Base-by-base conservation (phyloP, 1,139 yeast genomes). In the Nakaseomyces delphensis region DNA sequence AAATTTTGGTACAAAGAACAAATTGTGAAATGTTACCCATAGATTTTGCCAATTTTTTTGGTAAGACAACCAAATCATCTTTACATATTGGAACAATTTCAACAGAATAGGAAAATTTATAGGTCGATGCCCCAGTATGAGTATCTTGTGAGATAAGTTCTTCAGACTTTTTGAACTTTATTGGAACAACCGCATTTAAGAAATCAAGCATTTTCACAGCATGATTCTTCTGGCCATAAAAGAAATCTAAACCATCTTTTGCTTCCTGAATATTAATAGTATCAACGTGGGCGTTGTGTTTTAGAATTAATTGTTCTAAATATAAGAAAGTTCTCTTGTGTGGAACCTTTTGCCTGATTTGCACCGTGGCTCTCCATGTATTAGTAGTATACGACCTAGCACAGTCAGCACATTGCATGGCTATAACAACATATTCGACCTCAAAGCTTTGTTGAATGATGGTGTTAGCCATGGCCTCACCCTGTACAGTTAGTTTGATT, bases 391-490 rank as follows among this genome's bases (percentile, higher is more conserved):
- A 91, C 1, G 95, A 82, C 64, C 86, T 86, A 42, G 97, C 97
- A 78, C 99, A 91, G 69, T 91, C 99, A 2, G 97, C 81, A 72
- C 99, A 91, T 69, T 91, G 99, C 81, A 87, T 86, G 28, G 97
- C 96, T 50, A 86, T 73, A 41, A 91, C 98, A 16, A 85, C 81
- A 57, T 83, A 91, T 58, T 91, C 97, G 14, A 91, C 96, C 64
- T 87, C 97, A 62, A 91, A 89, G 27, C 87, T 78, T 65, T 93
- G 98, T 63, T 93, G 97, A 28, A 93, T 79, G 53, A 91, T 85
- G 30, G 96, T 86, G 57, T 86, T 86, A 24, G 83, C 74, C 78
- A 86, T 79, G 30, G 95, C 95, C 66, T 91, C 98, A 50, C 97
- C 97, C 65, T 91, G 98, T 14, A 91, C 95, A 0, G 98, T 86